A percentile compares a stretch with the other conserved stretches of the same genome.
phyloP scores from a whole-genome alignment of 2,329 filamentous ascomycete genomes.

The Ploettnerulaceae sp. region DNA sequence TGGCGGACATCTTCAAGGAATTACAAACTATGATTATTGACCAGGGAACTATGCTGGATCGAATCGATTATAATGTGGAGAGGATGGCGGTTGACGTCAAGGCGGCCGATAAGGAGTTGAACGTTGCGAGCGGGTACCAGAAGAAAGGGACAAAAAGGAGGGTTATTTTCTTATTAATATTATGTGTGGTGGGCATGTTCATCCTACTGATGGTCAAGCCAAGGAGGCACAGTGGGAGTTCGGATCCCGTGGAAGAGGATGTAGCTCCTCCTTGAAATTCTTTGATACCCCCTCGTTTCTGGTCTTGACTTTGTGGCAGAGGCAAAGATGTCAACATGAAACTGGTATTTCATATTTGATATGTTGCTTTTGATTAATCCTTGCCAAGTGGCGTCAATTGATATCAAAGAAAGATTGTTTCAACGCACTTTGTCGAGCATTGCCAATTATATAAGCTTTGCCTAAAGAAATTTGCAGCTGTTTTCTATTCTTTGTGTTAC shows the following conservation, averaged over 20 bases:
- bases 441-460: no score
- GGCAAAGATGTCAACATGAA: no score
- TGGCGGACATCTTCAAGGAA: slow-evolving; percentile 95
- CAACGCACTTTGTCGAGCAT: no score
- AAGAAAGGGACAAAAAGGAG: slow-evolving; percentile 84
- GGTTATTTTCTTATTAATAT: slow-evolving; percentile 79
- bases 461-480: no score
- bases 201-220: slow-evolving; percentile 74
- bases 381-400: no score
- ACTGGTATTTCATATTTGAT: no score
- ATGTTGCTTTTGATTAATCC: no score
- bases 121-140: slow-evolving; percentile 84
- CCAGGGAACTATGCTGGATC: slow-evolving; percentile 84
- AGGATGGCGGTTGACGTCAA: slow-evolving; percentile 92
- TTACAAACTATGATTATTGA: slow-evolving; percentile 94
- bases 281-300: no score
- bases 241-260: slow-evolving; percentile 3
- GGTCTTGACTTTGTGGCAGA: no score
- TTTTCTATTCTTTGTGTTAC: no score
- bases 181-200: slow-evolving; percentile 81
- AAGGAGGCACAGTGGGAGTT: slow-evolving; percentile 23
- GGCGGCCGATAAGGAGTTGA: slow-evolving; percentile 86
- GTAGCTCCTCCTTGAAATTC: no score
- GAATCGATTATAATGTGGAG: slow-evolving; percentile 98
- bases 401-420: no score